These are phyloP conservation scores for Pachysolen tannophilus DNA, from an alignment of 805 yeast species.

Conservation along the genomic window DNA sequence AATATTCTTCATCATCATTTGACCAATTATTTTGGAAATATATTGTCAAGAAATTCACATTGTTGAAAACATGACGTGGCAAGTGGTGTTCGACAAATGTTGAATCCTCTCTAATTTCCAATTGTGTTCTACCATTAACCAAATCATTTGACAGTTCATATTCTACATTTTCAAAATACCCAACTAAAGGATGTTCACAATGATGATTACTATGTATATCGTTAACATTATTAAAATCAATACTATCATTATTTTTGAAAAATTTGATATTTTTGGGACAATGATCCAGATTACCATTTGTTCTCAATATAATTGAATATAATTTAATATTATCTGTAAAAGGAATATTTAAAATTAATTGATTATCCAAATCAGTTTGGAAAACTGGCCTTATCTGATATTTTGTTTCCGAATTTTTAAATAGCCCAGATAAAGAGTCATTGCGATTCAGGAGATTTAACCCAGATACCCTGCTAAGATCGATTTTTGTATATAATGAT, in stretches of 20 bases:
- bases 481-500: conserved; percentile 55
- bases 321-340: conserved; percentile 71
- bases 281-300: conserved; percentile 44
- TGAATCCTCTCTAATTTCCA: conserved; percentile 31
- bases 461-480: conserved; percentile 50
- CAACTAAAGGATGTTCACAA: conserved; percentile 60
- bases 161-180: conserved; percentile 33
- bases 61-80: conserved; percentile 68
- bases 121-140: conserved; percentile 3
- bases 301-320: conserved; percentile 63
- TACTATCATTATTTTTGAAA: conserved; percentile 57
- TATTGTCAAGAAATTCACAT: conserved; percentile 57
- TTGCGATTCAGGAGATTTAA: conserved; percentile 51
- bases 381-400: conserved; percentile 36
- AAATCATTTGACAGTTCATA: conserved; percentile 13
- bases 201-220: conserved; percentile 40
- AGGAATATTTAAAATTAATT: conserved; percentile 69
- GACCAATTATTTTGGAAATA: conserved; percentile 63
- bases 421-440: conserved; percentile 40
- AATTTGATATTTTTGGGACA: conserved; percentile 68
- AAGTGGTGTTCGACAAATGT: conserved; percentile 75
- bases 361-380: conserved; percentile 72
- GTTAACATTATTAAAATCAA: conserved; percentile 66
- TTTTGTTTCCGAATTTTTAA: conserved; percentile 44
- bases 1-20: conserved; percentile 49